These are phyloP conservation scores for Venturia pyrina DNA, from an alignment of 2,329 filamentous ascomycete genomes.

Conservation along the genomic window DNA sequence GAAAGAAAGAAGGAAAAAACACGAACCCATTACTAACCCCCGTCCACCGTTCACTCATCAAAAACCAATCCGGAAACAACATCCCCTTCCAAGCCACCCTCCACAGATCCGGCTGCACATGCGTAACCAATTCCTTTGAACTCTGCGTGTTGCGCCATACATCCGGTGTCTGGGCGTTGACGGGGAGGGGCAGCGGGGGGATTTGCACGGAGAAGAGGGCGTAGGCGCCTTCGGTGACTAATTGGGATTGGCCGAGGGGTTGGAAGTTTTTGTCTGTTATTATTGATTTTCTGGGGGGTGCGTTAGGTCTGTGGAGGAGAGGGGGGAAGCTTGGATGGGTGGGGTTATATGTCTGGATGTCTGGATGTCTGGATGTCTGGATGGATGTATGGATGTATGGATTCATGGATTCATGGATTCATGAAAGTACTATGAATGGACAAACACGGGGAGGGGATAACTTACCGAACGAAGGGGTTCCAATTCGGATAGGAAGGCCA, in stretches of 20 bases:
- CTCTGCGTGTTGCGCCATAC: constrained; percentile 19
- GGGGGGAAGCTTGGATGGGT: no score
- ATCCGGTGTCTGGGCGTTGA: constrained; percentile 20
- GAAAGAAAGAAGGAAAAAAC: no score
- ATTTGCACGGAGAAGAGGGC: constrained; percentile 22
- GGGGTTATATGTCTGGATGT: no score
- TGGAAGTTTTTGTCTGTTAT: constrained; percentile 13
- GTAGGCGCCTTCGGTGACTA: constrained; percentile 18
- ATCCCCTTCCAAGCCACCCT: constrained; percentile 20
- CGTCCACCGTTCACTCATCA: neutral
- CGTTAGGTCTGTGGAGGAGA: no score
- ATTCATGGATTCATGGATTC: no score
- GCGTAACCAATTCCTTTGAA: constrained; percentile 21
- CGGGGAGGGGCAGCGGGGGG: constrained; percentile 22
- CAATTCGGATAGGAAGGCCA: constrained; percentile 21
- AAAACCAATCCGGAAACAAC: neutral
- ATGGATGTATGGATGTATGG: no score
- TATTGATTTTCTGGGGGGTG: constrained; percentile 15
- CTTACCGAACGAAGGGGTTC: constrained; percentile 24
- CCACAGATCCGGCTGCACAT: constrained; percentile 19
- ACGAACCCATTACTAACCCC: neutral
- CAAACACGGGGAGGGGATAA: neutral
- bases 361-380: neutral
- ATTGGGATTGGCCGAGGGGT: constrained; percentile 18
- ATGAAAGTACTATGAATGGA: no score